A percentile compares a stretch with the other conserved stretches of the same genome.
These are phyloP conservation scores for Polyrhizophydium stewartii DNA, from an alignment of 371 early-diverging fungal genomes.

Conservation along the genomic window DNA sequence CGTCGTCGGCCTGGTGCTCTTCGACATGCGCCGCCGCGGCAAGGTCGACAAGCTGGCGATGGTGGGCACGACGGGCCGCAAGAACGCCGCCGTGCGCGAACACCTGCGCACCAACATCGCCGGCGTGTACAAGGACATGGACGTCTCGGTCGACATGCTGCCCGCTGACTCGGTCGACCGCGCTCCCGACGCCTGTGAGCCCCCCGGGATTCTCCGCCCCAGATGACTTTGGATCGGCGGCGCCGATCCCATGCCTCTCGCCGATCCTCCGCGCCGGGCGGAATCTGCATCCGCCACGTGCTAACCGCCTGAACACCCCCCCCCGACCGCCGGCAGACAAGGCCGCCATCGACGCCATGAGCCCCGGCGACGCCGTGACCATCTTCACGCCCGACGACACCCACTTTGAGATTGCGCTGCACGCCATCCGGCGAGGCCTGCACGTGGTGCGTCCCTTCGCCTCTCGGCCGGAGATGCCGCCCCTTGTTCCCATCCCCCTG, in stretches of 20 bases:
- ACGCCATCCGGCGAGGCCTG: constrained; percentile 40
- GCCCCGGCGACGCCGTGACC: constrained; percentile 42
- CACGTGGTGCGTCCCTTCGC: constrained; percentile 30
- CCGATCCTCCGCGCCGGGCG: background rate
- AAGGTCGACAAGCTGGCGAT: constrained; percentile 32
- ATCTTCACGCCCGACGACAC: constrained; percentile 54
- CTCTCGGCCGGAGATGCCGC: background rate
- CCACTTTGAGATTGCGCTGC: constrained; percentile 41
- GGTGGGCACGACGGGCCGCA: constrained; percentile 44
- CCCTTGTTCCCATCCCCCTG: background rate
- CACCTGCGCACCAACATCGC: constrained; percentile 30
- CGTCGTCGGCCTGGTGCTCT: constrained; percentile 42
- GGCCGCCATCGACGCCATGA: constrained; percentile 39
- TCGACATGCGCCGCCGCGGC: constrained; percentile 42
- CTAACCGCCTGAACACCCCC: background rate
- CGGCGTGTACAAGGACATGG: constrained; percentile 27
- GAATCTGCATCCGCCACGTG: background rate
- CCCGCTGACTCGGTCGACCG: constrained; percentile 30
- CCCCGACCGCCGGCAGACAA: constrained; percentile 22
- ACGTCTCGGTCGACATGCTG: constrained; percentile 24
- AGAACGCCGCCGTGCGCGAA: constrained; percentile 31
- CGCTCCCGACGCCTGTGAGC: constrained; percentile 28
- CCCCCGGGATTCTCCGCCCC: background rate
- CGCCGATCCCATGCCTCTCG: too few relatives aligned
- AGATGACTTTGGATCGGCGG: too few relatives aligned